Evolutionary conservation across 2,329 filamentous ascomycete species (phyloP).

Genomic region (Fusarium cicatricum): DNA sequence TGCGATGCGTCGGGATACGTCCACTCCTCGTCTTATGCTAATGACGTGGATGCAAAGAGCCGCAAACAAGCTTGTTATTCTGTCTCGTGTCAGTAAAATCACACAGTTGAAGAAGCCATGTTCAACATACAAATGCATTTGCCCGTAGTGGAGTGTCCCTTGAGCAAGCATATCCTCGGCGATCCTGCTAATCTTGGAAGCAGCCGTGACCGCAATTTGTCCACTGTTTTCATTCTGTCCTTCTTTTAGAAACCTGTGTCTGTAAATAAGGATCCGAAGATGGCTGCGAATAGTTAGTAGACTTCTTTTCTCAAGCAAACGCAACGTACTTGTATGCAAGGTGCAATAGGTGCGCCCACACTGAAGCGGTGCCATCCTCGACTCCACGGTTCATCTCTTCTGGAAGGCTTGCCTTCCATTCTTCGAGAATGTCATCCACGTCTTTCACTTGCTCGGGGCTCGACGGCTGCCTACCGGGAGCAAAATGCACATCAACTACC

Average conservation of each 20-base stretch:
- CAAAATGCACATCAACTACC: slow-evolving; percentile 49
- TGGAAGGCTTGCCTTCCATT: slow-evolving; percentile 48
- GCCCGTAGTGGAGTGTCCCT: slow-evolving; percentile 46
- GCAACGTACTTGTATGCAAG: slow-evolving; percentile 48
- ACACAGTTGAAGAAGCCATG: neutral
- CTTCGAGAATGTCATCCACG: slow-evolving; percentile 44
- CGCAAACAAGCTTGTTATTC: slow-evolving; percentile 49
- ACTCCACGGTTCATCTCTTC: slow-evolving; percentile 41
- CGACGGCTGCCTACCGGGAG: slow-evolving; percentile 44
- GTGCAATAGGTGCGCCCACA: slow-evolving; percentile 49
- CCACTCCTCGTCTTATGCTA: slow-evolving; percentile 45
- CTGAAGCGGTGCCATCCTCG: slow-evolving; percentile 46
- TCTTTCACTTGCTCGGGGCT: slow-evolving; percentile 40
- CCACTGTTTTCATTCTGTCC: slow-evolving; percentile 39
- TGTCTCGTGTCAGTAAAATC: slow-evolving; percentile 9
- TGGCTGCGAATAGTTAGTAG: slow-evolving; percentile 35
- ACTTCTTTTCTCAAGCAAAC: too few species aligned
- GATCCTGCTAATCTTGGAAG: slow-evolving; percentile 48
- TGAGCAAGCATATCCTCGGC: slow-evolving; percentile 50
- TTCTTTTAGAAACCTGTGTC: slow-evolving; percentile 46
- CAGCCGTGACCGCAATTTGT: slow-evolving; percentile 45
- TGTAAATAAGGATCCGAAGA: slow-evolving; percentile 48
- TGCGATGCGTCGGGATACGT: slow-evolving; percentile 46
- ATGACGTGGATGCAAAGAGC: slow-evolving; percentile 51
- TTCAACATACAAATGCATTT: slow-evolving; percentile 48